Evolutionary conservation across 257 asterid species (phyloP).

Genomic region (Gentiana dahurica): DNA sequence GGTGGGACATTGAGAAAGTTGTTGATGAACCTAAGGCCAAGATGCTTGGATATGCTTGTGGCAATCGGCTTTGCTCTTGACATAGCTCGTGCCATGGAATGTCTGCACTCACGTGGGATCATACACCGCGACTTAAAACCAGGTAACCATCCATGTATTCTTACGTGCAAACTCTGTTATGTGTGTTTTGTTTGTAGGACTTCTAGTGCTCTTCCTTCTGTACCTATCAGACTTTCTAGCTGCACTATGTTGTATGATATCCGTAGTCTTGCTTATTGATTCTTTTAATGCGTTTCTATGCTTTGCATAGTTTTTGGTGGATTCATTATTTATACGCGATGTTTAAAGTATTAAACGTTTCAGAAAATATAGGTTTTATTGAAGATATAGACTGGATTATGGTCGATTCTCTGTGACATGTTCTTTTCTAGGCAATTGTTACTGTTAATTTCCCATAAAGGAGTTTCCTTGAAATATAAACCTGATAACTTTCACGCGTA

Average conservation of each 20-base stretch:
- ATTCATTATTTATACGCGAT: too few relatives aligned
- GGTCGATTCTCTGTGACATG: too few relatives aligned
- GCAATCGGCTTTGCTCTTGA: slow-evolving; percentile 81
- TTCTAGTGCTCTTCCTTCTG: background rate
- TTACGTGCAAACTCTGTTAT: too few relatives aligned
- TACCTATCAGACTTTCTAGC: background rate
- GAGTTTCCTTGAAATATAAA: background rate
- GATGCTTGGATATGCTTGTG: slow-evolving; percentile 54
- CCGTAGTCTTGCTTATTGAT: too few relatives aligned
- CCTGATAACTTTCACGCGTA: background rate
- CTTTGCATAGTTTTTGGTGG: too few relatives aligned
- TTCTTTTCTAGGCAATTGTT: too few relatives aligned
- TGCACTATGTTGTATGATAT: too few relatives aligned
- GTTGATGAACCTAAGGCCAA: slow-evolving; percentile 61
- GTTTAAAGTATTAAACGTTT: too few relatives aligned
- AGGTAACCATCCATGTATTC: slow-evolving; percentile 29
- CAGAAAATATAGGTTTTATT: too few relatives aligned
- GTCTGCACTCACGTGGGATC: slow-evolving; percentile 84
- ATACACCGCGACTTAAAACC: slow-evolving; percentile 94
- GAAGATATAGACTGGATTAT: too few relatives aligned
- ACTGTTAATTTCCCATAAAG: too few relatives aligned
- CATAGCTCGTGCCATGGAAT: slow-evolving; percentile 90
- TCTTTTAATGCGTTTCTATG: too few relatives aligned
- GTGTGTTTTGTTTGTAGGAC: background rate
- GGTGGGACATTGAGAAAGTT: slow-evolving; percentile 81